Evolutionary conservation across 2,329 filamentous ascomycete species (phyloP).

Genomic region (Neopestalotiopsis sp.): DNA sequence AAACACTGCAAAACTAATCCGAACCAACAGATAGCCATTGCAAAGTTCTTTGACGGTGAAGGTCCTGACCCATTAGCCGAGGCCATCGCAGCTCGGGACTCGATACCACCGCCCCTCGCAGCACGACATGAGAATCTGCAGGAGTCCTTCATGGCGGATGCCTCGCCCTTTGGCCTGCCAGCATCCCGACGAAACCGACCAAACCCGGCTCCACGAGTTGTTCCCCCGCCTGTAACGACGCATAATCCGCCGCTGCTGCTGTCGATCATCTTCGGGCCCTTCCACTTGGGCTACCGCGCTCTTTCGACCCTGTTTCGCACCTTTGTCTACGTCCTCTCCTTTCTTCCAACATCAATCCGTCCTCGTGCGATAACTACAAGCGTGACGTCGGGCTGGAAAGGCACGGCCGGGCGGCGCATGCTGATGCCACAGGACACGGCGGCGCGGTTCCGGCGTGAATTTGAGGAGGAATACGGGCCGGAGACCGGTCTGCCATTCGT

Average conservation of each 20-base stretch:
- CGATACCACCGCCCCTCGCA: slow-evolving; percentile 62
- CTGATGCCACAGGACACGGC: slow-evolving; percentile 87
- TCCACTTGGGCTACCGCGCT: slow-evolving; percentile 77
- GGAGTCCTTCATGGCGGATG: slow-evolving; percentile 55
- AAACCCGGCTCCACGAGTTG: slow-evolving; percentile 82
- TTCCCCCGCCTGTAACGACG: slow-evolving; percentile 73
- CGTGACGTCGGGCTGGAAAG: slow-evolving; percentile 55
- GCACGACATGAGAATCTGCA: slow-evolving; percentile 77
- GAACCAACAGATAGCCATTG: slow-evolving; percentile 78
- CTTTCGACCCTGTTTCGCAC: slow-evolving; percentile 73
- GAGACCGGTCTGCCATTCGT: slow-evolving; percentile 74
- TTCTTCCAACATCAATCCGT: slow-evolving; percentile 72
- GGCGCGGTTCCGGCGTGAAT: slow-evolving; percentile 86
- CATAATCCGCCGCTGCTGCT: slow-evolving; percentile 78
- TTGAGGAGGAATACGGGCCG: slow-evolving; percentile 87
- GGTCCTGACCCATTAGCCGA: slow-evolving; percentile 81
- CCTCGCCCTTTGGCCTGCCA: slow-evolving; percentile 37
- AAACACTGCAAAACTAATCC: slow-evolving; percentile 5
- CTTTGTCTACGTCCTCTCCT: slow-evolving; percentile 78
- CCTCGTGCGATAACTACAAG: slow-evolving; percentile 60
- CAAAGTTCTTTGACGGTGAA: slow-evolving; percentile 98
- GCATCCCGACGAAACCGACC: slow-evolving; percentile 42
- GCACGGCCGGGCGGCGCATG: slow-evolving; percentile 73
- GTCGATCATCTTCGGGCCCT: slow-evolving; percentile 78
- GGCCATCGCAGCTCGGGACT: slow-evolving; percentile 66